Percentiles rank a stretch among this genome's conserved stretches.
Evolutionary conservation across 148 eudicot species (phyloP).

Genomic region (Pouteria glomerata): DNA sequence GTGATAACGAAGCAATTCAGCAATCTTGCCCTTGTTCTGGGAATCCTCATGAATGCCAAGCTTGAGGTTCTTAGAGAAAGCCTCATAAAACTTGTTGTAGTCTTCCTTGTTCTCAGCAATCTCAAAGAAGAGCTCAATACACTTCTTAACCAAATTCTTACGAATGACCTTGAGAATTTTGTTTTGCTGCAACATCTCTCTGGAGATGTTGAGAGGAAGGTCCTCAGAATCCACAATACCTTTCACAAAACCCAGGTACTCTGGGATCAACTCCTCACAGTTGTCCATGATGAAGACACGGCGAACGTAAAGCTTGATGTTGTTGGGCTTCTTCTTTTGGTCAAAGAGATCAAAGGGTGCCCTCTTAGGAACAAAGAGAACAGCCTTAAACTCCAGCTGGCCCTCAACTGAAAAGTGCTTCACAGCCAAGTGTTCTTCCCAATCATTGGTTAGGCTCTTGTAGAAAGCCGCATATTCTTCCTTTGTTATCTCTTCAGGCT

Average conservation of each 20-base stretch:
- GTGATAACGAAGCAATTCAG: slow-evolving; percentile 21
- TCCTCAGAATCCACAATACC: slow-evolving; percentile 10
- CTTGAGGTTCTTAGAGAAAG: slow-evolving; percentile 15
- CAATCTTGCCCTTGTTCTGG: slow-evolving; percentile 16
- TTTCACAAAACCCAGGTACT: slow-evolving; percentile 8
- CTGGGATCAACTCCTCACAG: slow-evolving; percentile 8
- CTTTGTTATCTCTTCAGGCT: slow-evolving; percentile 21
- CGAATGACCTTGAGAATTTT: slow-evolving; percentile 21
- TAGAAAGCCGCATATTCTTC: slow-evolving; percentile 26
- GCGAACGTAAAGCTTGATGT: slow-evolving; percentile 26
- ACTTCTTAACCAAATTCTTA: slow-evolving; percentile 23
- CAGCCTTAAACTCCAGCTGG: slow-evolving; percentile 6
- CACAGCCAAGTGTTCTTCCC: slow-evolving; percentile 8
- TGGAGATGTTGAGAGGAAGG: slow-evolving; percentile 12
- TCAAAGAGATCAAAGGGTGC: slow-evolving; percentile 19
- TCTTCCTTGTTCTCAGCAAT: slow-evolving; percentile 17
- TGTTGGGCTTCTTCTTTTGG: slow-evolving; percentile 22
- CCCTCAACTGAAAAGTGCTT: neutral
- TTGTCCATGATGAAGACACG: slow-evolving; percentile 21
- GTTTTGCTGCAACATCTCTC: slow-evolving; percentile 10
- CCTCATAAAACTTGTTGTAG: slow-evolving; percentile 11
- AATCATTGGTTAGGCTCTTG: slow-evolving; percentile 22
- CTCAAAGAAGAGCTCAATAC: slow-evolving; percentile 23
- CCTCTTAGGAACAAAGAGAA: slow-evolving; percentile 11
- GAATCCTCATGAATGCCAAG: slow-evolving; percentile 23